Evolutionary conservation across 176 grass and related monocot species (phyloP).

Genomic region (Dactylis glomerata): DNA sequence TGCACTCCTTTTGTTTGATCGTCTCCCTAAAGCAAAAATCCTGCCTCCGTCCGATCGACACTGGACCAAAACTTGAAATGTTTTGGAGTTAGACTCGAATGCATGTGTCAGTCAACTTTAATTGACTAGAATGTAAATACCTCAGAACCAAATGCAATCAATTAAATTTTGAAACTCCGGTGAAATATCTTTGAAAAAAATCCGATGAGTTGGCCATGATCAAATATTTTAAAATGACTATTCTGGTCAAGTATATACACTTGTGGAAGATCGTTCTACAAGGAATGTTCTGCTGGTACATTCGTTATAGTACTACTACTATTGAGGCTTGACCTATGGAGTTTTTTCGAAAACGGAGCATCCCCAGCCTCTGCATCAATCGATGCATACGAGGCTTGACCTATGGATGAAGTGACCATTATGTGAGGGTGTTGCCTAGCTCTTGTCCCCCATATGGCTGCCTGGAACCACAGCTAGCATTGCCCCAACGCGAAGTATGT

Average conservation of each 20-base stretch:
- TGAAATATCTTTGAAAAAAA: background rate
- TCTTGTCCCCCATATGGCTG: slow-evolving; percentile 28
- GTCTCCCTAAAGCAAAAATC: too few relatives aligned
- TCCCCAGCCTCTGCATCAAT: too few relatives aligned
- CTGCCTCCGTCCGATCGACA: too few relatives aligned
- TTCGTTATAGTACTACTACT: background rate
- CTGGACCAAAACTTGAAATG: background rate
- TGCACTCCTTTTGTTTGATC: too few relatives aligned
- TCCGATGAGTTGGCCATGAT: too few relatives aligned
- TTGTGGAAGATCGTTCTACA: background rate
- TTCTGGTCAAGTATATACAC: background rate
- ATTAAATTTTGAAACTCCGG: background rate
- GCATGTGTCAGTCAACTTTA: background rate
- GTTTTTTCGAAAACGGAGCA: too few relatives aligned
- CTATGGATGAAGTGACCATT: slow-evolving; percentile 12
- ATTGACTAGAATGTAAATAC: background rate
- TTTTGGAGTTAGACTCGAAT: background rate
- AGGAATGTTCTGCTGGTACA: background rate
- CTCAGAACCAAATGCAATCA: background rate
- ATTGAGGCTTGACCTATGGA: slow-evolving; percentile 38
- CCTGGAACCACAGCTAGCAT: slow-evolving; percentile 7
- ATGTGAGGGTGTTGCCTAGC: background rate
- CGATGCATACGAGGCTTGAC: slow-evolving; percentile 47
- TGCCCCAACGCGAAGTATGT: slow-evolving; percentile 24
- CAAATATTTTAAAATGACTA: background rate